Percentiles rank a stretch among this genome's conserved stretches.
These are phyloP conservation scores for Psilocybe cubensis DNA, from an alignment of 768 basidiomycete species.

Conservation along the genomic window DNA sequence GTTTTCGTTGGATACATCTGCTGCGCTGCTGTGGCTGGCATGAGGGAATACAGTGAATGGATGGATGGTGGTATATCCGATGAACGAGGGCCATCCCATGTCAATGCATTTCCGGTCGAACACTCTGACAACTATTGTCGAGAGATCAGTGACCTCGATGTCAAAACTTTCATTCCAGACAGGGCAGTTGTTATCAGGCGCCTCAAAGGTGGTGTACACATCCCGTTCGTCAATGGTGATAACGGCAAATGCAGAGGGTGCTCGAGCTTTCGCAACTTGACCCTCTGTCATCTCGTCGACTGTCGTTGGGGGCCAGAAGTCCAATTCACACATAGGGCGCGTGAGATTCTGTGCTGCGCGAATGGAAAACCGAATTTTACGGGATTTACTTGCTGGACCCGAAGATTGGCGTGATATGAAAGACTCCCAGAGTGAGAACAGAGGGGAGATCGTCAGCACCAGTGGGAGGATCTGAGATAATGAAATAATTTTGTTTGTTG, in stretches of 20 bases:
- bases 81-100: constrained; percentile 21
- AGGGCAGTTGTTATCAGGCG: constrained; percentile 13
- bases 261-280: constrained; percentile 9
- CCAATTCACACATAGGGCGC: constrained; percentile 22
- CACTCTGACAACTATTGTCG: constrained; percentile 24
- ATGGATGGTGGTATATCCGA: constrained; percentile 24
- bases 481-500: neutral
- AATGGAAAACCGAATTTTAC: constrained; percentile 22
- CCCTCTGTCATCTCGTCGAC: constrained; percentile 14
- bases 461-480: constrained; percentile 24
- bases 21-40: neutral
- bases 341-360: constrained; percentile 19
- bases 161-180: constrained; percentile 27
- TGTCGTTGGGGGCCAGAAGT: constrained; percentile 13
- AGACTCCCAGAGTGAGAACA: constrained; percentile 25
- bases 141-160: constrained; percentile 18
- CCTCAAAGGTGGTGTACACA: constrained; percentile 23
- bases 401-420: constrained; percentile 20
- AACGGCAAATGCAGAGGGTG: constrained; percentile 25
- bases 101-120: constrained; percentile 28
- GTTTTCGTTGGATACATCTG: neutral
- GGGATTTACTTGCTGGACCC: constrained; percentile 18
- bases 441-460: constrained; percentile 25
- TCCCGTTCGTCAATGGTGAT: constrained; percentile 25
- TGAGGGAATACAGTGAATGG: constrained; percentile 21